Conservation (phyloP, 345 rosid species). For the Triadica sebifera region DNA sequence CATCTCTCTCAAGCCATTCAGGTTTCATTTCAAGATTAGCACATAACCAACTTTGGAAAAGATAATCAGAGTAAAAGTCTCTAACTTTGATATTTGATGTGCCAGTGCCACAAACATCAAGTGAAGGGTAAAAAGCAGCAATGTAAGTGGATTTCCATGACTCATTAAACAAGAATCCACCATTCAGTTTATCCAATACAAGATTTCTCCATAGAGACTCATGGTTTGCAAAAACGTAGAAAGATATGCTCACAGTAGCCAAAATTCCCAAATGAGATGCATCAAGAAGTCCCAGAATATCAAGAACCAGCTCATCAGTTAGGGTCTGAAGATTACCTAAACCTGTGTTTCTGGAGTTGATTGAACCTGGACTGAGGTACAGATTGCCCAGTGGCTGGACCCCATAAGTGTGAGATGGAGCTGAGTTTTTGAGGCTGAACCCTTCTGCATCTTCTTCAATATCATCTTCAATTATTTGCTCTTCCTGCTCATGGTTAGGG, state of each 20-base stretch:
- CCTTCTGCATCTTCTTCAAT: conserved; percentile 44
- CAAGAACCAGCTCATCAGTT: conserved; percentile 80
- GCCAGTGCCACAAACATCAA: conserved; percentile 14
- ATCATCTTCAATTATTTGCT: conserved; percentile 22
- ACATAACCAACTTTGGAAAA: conserved; percentile 96
- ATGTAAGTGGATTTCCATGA: conserved; percentile 81
- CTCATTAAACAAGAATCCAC: conserved; percentile 55
- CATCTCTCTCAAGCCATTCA: conserved; percentile 89
- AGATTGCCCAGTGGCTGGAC: conserved; percentile 92
- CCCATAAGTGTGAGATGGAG: conserved; percentile 54
- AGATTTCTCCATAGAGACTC: conserved; percentile 91
- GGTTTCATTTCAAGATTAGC: conserved; percentile 95
- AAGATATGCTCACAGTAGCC: conserved; percentile 71
- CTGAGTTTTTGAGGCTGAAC: conserved; percentile 56
- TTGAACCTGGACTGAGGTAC: conserved; percentile 46
- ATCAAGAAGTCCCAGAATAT: conserved; percentile 62
- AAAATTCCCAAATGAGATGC: conserved; percentile 61
- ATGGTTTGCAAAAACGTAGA: conserved; percentile 66
- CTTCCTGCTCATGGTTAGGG: conserved; percentile 8
- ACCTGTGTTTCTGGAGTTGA: conserved; percentile 74
- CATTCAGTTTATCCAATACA: conserved; percentile 57
- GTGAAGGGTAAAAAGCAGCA: conserved; percentile 41
- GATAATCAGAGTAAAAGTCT: conserved; percentile 84
- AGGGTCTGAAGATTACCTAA: conserved; percentile 68
- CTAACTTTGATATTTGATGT: conserved; percentile 46